Conservation (phyloP, 108 stramenopile genomes). For the Discostella pseudostelligera region DNA sequence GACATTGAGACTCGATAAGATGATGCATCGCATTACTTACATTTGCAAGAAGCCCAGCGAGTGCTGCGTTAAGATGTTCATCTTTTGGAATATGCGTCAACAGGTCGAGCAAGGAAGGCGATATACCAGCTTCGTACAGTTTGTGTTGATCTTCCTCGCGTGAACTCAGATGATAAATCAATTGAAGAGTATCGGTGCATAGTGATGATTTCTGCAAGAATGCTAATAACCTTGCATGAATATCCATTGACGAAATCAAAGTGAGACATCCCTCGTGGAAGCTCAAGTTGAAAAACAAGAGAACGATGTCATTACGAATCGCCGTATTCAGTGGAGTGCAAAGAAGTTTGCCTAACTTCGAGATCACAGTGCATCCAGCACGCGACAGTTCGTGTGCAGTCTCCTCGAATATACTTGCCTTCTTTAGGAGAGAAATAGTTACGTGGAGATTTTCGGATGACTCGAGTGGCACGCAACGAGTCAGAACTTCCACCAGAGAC, state of each 20-base stretch:
- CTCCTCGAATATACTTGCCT: conserved; percentile 27
- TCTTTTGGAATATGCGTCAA: conserved; percentile 7
- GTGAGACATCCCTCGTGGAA: conserved; percentile 21
- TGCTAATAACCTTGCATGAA: conserved; percentile 10
- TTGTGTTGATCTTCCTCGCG: conserved; percentile 21
- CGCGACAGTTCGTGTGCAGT: conserved; percentile 23
- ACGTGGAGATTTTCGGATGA: background rate
- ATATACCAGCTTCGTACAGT: conserved; percentile 19
- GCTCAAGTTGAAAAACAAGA: conserved; percentile 33
- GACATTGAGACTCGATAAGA: background rate
- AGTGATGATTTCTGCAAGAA: conserved; percentile 14
- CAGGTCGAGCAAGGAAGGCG: conserved; percentile 12
- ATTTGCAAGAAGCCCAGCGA: conserved; percentile 35
- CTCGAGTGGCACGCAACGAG: conserved; percentile 11
- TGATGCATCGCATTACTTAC: conserved; percentile 6
- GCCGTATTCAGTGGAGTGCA: background rate
- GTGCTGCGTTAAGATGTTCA: conserved; percentile 7
- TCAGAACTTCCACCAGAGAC: conserved; percentile 14
- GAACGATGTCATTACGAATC: conserved; percentile 3
- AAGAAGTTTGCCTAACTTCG: conserved; percentile 13
- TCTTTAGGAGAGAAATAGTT: conserved; percentile 14
- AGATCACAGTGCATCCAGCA: conserved; percentile 9
- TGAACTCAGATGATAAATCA: conserved; percentile 30
- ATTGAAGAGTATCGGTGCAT: background rate
- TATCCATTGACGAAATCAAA: conserved; percentile 18